Evolutionary conservation across 2,329 filamentous ascomycete species (phyloP).

Genomic region (Colletotrichum sp.): DNA sequence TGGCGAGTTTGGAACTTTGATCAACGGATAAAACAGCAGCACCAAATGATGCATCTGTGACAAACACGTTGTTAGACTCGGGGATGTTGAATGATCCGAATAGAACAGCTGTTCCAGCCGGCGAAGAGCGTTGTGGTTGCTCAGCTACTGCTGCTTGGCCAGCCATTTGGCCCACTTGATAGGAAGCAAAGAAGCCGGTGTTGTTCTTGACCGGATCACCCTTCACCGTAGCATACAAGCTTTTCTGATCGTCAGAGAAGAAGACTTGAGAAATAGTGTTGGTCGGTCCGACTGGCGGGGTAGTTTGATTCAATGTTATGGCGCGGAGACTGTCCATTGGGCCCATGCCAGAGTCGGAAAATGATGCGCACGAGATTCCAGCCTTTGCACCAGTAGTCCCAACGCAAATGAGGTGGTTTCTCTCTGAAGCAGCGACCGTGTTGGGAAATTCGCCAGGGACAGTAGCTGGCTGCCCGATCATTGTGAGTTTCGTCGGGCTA

Average conservation of each 20-base stretch:
- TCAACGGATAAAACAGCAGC: constrained; percentile 52
- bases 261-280: constrained; percentile 67
- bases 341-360: constrained; percentile 40
- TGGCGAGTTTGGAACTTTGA: constrained; percentile 29
- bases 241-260: constrained; percentile 59
- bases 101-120: constrained; percentile 59
- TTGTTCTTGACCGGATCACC: constrained; percentile 60
- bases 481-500: constrained; percentile 48
- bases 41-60: constrained; percentile 64
- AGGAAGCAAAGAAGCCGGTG: constrained; percentile 60
- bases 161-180: constrained; percentile 39
- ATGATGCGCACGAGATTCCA: constrained; percentile 49
- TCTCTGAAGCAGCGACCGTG: constrained; percentile 52
- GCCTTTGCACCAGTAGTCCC: constrained; percentile 47
- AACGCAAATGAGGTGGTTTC: constrained; percentile 49
- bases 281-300: constrained; percentile 60
- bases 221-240: constrained; percentile 63
- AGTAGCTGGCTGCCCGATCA: constrained; percentile 45
- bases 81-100: constrained; percentile 58
- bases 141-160: constrained; percentile 18
- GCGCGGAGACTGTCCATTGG: constrained; percentile 49
- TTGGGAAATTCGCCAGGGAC: constrained; percentile 58
- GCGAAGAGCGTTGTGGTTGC: constrained; percentile 42
- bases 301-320: constrained; percentile 59
- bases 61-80: constrained; percentile 50